Evolutionary conservation across 306 rosid species (phyloP), one percentile per base, ranked within the genome.

Genomic region (Cucurbita pepo): DNA sequence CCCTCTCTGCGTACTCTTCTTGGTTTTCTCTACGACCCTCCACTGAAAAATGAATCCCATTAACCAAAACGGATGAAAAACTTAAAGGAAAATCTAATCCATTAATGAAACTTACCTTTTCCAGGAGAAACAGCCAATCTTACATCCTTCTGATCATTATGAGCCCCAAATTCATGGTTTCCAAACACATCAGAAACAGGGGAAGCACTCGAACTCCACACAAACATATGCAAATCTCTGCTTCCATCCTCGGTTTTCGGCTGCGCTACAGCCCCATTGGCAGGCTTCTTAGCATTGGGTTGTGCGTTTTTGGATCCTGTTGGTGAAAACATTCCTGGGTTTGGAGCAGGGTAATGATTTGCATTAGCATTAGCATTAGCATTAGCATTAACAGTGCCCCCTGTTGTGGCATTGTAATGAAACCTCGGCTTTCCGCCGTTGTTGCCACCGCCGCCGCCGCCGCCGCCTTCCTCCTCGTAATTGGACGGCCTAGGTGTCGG

Each of bases 151-250:
- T 84, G 92, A 54, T 92, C 91, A 79, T 88, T 88, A 38, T 75
- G 73, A 15, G 74, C 77, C 0, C 84, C 89, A 54, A 81, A 86
- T 60, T 91, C 96, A 77, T 88, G 89, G 60, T 86, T 86, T 5
- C 89, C 96, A 22, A 86, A 92, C 11, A 92, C 96, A 73, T 92
- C 96, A 0, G 97, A 90, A 19, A 92, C 96, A 1, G 95, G 95
- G 0, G 97, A 92, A 78, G 82, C 81, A 58, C 95, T 90, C 0
- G 97, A 90, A 61, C 96, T 90, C 97, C 97, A 92, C 54, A 92
- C 96, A 73, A 90, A 90, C 97, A 89, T 92, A 16, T 92, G 96
- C 40, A 92, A 93, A 50, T 93, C 97, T 64, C 77, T 88, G 19
- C 53, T 78, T 4, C 89, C 86, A 63, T 83, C 90, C n/a, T 87